These are phyloP conservation scores for Alternaria angustiovoidea DNA, from an alignment of 2,329 filamentous ascomycete species.

Conservation along the genomic window DNA sequence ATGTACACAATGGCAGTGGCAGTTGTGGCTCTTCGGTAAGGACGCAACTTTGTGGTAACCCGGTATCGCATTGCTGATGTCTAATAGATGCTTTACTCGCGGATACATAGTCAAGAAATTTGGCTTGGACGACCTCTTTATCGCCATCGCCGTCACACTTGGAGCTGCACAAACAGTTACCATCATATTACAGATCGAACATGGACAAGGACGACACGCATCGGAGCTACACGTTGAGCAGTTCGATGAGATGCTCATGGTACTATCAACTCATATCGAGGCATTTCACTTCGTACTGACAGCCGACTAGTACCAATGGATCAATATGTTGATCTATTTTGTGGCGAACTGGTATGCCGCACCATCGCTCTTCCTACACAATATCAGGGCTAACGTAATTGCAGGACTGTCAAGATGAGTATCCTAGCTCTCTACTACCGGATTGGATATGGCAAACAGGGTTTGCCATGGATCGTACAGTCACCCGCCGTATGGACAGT, in stretches of 20 bases:
- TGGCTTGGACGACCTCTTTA: slow-evolving; percentile 38
- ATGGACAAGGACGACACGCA: slow-evolving; percentile 34
- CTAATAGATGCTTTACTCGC: slow-evolving; percentile 33
- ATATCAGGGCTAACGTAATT: not conserved
- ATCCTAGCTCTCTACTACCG: slow-evolving; percentile 40
- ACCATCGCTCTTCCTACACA: not conserved
- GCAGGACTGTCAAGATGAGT: slow-evolving; percentile 43
- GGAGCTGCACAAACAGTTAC: slow-evolving; percentile 38
- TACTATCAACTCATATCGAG: not conserved
- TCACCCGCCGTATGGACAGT: slow-evolving; percentile 31
- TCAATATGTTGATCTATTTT: slow-evolving; percentile 39
- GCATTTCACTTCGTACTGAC: not conserved
- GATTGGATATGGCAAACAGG: slow-evolving; percentile 34
- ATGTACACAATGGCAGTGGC: slow-evolving; percentile 31
- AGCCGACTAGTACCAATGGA: slow-evolving; percentile 34
- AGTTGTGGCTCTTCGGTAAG: slow-evolving; percentile 34
- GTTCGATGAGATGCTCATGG: slow-evolving; percentile 35
- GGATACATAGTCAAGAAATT: slow-evolving; percentile 36
- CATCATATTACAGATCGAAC: slow-evolving; percentile 35
- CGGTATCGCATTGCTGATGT: slow-evolving; percentile 8
- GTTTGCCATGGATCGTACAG: slow-evolving; percentile 35
- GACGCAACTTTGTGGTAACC: not conserved
- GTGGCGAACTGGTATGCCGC: slow-evolving; percentile 34
- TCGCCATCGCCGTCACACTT: slow-evolving; percentile 33
- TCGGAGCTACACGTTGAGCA: slow-evolving; percentile 25